Conservation (phyloP, 805 yeast species). For the Yarrowia sp. region DNA sequence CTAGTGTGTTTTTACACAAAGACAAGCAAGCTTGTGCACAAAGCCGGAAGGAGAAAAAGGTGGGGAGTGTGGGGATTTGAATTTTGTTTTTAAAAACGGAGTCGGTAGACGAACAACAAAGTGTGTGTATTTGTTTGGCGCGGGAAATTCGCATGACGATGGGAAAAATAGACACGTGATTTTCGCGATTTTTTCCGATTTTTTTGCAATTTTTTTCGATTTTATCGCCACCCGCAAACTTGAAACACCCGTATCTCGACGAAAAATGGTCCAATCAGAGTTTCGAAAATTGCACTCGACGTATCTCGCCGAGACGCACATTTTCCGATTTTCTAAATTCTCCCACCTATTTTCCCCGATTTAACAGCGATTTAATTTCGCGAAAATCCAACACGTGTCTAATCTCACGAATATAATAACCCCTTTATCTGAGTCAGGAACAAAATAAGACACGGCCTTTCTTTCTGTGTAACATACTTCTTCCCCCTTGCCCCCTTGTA, state of each 20-base stretch:
- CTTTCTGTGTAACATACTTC: neutral
- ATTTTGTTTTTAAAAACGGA: no score
- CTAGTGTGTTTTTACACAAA: neutral
- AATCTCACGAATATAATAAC: neutral
- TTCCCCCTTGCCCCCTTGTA: conserved; percentile 3
- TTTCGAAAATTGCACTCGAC: no score
- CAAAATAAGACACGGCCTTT: neutral
- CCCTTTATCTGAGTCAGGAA: conserved; percentile 5
- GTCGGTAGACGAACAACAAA: neutral
- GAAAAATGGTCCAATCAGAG: no score
- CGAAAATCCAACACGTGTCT: neutral
- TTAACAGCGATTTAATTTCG: neutral
- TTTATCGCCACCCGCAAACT: neutral
- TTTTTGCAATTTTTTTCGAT: neutral
- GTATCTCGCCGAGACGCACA: no score
- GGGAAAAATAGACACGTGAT: neutral
- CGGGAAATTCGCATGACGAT: neutral
- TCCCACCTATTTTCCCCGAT: no score
- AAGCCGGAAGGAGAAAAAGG: conserved; percentile 2
- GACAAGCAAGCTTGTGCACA: neutral
- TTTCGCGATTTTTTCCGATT: neutral
- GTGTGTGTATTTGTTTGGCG: neutral
- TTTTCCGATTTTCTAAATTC: no score
- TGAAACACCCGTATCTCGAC: no score
- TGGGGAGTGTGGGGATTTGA: neutral